Base-by-base conservation (phyloP, 371 early-diverging fungal genomes). In the Circinella minor region DNA sequence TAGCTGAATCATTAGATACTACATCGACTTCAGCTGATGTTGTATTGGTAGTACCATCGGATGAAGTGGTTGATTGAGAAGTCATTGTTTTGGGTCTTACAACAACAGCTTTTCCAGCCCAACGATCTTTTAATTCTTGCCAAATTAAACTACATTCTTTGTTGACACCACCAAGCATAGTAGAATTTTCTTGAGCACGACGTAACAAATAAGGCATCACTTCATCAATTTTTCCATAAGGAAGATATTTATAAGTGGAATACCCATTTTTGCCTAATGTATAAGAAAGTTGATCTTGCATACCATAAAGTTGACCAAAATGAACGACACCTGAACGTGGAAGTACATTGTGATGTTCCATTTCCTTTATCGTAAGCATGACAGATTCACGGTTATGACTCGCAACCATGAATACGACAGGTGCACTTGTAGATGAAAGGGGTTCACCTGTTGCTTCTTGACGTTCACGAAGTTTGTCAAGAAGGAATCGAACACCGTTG, bases 171-270 rank as follows among this genome's bases (percentile, higher is more conserved):
- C 86, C 86, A 51, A 89, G 68, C 3, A 98, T 89, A 13, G 95
- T 86, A 5, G 91, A 88, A 79, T 99, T 99, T 81, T 99, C 99
- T 82, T 97, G 96, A 37, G 97, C 98, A 61, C 99, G 90, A 59
- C 99, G 90, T 61, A 96, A 85, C 71, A 99, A 83, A 80, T 96
- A 99, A 10, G 98, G 98, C 70, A 98, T 92, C 34, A 96, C 95
- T 72, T 96, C 96, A 36, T 90, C 84, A 46, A 87, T 79, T 77
- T 71, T 77, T 47, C 98, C 98, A 74, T 96, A 97, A 5, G 98
- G 96, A 36, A 98, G 85, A 77, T 96, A 97, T 88, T 98, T 96
- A 88, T 91, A 95, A 66, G 91, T 92, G 55, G 83, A 83, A 71
- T 90, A 94, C 11, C 93, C 95, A 54, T 89, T 76, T 63, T 85